Percentiles rank a stretch among this genome's conserved stretches.
Evolutionary conservation across 1,284 basidiomycete species (phyloP).

Genomic region (Calocybe gambosa): DNA sequence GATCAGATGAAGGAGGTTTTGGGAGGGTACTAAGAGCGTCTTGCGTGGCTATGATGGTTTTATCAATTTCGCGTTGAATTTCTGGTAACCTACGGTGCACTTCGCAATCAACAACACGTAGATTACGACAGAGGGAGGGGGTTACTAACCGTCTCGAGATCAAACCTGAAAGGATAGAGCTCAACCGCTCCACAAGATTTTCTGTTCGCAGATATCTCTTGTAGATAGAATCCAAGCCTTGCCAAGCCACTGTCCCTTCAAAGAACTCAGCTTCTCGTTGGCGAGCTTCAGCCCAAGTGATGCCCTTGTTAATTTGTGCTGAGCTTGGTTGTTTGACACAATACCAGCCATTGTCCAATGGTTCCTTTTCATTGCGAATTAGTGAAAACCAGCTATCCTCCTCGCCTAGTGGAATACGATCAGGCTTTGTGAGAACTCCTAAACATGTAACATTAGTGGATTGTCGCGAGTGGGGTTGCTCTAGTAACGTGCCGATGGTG

Average conservation of each 20-base stretch:
- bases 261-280: slow-evolving; percentile 66
- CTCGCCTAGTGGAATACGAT: slow-evolving; percentile 60
- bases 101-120: background rate
- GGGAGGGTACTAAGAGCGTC: slow-evolving; percentile 37
- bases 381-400: slow-evolving; percentile 55
- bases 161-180: slow-evolving; percentile 48
- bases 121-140: background rate
- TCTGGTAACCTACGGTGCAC: slow-evolving; percentile 47
- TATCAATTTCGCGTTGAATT: slow-evolving; percentile 46
- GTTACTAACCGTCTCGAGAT: slow-evolving; percentile 48
- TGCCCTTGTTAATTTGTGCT: slow-evolving; percentile 43
- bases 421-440: slow-evolving; percentile 83
- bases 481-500: slow-evolving; percentile 56
- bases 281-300: slow-evolving; percentile 57
- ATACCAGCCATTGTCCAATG: slow-evolving; percentile 62
- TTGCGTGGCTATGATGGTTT: slow-evolving; percentile 35
- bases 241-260: slow-evolving; percentile 50
- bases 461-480: background rate
- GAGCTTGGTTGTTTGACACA: slow-evolving; percentile 69
- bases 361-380: slow-evolving; percentile 49
- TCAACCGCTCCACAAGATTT: slow-evolving; percentile 50
- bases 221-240: slow-evolving; percentile 38
- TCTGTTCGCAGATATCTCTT: slow-evolving; percentile 49
- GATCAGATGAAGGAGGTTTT: slow-evolving; percentile 45
- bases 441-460: background rate